These are phyloP conservation scores for Pontederia crassipes DNA, from an alignment of 176 grass and related monocot genomes.

Conservation along the genomic window DNA sequence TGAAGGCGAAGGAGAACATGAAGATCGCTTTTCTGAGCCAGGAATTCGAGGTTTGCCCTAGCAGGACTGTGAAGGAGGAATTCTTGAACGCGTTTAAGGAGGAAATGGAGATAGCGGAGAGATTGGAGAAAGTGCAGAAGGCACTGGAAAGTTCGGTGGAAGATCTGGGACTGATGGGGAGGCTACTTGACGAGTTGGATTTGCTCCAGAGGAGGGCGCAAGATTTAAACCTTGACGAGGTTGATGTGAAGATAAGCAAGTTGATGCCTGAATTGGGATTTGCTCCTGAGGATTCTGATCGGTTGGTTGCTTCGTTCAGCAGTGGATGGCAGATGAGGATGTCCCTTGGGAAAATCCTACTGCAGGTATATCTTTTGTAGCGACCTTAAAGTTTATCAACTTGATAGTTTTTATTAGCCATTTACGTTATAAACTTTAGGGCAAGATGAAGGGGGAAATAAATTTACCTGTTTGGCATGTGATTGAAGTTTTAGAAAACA, in stretches of 20 bases:
- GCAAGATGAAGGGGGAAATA: too few species aligned
- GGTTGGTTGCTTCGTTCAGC: conserved; percentile 78
- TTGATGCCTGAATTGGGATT: conserved; percentile 93
- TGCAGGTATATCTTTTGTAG: conserved; percentile 46
- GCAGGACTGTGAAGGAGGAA: conserved; percentile 55
- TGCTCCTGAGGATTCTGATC: conserved; percentile 57
- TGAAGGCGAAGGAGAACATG: conserved; percentile 86
- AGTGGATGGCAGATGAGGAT: conserved; percentile 98
- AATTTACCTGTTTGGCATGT: too few species aligned
- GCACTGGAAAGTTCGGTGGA: conserved; percentile 58
- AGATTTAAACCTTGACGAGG: conserved; percentile 58
- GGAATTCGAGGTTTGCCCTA: conserved; percentile 79
- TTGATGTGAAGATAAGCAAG: conserved; percentile 87
- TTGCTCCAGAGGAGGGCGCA: conserved; percentile 66
- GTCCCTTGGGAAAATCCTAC: conserved; percentile 94
- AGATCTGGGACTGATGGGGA: conserved; percentile 74
- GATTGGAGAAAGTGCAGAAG: conserved; percentile 71
- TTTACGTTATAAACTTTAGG: too few species aligned
- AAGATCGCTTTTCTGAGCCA: conserved; percentile 80
- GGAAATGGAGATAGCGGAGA: conserved; percentile 69
- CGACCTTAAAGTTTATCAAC: too few species aligned
- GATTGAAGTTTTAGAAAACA: too few species aligned
- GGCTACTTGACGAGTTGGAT: conserved; percentile 79
- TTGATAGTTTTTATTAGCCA: too few species aligned
- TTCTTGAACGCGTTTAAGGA: conserved; percentile 73